Evolutionary conservation across 2,329 filamentous ascomycete genomes (phyloP).

Genomic region (Penicillium sp.): DNA sequence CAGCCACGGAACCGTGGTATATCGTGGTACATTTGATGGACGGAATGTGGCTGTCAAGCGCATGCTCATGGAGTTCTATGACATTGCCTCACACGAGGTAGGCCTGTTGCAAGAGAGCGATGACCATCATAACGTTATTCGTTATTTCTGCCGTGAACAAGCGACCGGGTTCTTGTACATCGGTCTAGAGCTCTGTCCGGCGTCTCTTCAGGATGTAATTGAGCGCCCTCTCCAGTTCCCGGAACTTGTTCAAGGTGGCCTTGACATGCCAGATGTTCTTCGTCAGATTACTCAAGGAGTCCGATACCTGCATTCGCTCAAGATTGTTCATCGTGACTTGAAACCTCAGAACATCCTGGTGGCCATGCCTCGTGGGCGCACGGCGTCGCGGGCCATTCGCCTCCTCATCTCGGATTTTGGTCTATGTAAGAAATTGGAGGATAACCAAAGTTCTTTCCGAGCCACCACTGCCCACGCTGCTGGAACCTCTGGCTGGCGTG

Average conservation of each 20-base stretch:
- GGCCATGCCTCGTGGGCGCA: constrained; percentile 57
- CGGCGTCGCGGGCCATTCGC: constrained; percentile 65
- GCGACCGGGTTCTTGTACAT: constrained; percentile 93
- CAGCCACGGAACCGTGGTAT: constrained; percentile 96
- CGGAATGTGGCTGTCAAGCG: constrained; percentile 93
- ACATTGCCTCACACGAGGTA: constrained; percentile 93
- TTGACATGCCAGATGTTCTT: constrained; percentile 76
- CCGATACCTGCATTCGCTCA: constrained; percentile 82
- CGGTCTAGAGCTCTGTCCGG: constrained; percentile 88
- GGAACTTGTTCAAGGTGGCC: constrained; percentile 64
- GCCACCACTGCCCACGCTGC: constrained; percentile 92
- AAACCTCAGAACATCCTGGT: constrained; percentile 98
- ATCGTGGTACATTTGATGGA: constrained; percentile 90
- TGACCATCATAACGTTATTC: constrained; percentile 93
- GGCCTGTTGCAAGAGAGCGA: constrained; percentile 88
- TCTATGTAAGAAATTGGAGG: constrained; percentile 94
- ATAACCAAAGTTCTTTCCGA: constrained; percentile 89
- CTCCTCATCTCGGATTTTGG: constrained; percentile 97
- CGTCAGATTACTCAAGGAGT: constrained; percentile 90
- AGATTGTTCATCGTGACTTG: constrained; percentile 94
- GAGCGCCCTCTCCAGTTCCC: constrained; percentile 70
- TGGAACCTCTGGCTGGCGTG: constrained; percentile 94
- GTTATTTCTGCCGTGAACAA: constrained; percentile 90
- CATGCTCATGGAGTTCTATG: constrained; percentile 94
- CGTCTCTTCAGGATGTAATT: constrained; percentile 88